phyloP scores from a whole-genome alignment of 2,329 filamentous ascomycete genomes.

The Bipolaris bicolor region DNA sequence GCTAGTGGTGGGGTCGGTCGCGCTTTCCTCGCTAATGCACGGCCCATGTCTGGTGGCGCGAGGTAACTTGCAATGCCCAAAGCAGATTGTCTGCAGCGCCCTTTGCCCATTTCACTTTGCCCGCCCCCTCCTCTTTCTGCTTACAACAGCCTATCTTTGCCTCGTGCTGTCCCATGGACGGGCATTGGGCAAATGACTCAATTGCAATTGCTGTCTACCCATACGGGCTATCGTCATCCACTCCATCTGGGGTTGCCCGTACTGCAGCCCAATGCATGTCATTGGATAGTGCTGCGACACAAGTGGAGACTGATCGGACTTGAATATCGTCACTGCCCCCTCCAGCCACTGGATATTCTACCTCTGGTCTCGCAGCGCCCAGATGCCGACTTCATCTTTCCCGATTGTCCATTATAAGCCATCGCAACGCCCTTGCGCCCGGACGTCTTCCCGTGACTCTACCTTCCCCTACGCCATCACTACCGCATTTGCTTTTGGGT shows the following conservation, averaged over 20 bases:
- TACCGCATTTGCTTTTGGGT: not conserved
- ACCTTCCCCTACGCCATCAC: not conserved
- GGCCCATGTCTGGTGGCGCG: constrained; percentile 21
- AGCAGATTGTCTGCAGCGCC: constrained; percentile 17
- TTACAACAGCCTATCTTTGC: not conserved
- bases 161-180: not conserved
- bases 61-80: constrained; percentile 14
- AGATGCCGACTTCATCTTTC: constrained; percentile 1
- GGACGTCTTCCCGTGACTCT: not conserved
- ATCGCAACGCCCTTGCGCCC: constrained; percentile 5
- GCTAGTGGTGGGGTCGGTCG: constrained; percentile 24
- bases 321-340: constrained; percentile 13
- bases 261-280: constrained; percentile 22
- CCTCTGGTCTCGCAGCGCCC: constrained; percentile 10
- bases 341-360: not conserved
- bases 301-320: constrained; percentile 10
- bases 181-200: not conserved
- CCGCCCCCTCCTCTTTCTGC: not conserved
- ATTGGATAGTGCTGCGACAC: constrained; percentile 23
- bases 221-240: not conserved
- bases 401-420: not conserved
- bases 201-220: not conserved
- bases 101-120: constrained; percentile 10
- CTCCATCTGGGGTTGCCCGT: not conserved
- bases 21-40: constrained; percentile 23